Evolutionary conservation across 2,329 filamentous ascomycete genomes (phyloP), one percentile per base, ranked within the genome.

Genomic region (Cladophialophora psammophila): DNA sequence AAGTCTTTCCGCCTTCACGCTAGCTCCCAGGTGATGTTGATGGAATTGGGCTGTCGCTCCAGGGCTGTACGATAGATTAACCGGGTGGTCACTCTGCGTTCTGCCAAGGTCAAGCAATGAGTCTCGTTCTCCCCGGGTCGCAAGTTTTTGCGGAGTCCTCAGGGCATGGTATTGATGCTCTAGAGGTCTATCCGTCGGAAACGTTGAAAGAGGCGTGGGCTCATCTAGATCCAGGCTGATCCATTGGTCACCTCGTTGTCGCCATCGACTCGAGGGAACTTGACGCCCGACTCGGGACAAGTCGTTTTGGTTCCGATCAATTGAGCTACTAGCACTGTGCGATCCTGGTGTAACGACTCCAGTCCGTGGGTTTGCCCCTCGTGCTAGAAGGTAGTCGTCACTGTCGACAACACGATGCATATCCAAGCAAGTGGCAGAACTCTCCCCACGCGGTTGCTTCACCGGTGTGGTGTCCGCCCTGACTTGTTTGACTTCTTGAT

Each of bases 341-440:
- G 74, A 63, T 52, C 68, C 76, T 9, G 80, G 78, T 38, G 75
- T 80, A 5, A 79, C 72, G 6, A 81, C 75, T 5, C 77, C 77
- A 1, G 79, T 78, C 34, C 76, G 75, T 26, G 76, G 72, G 65
- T 77, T 80, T 10, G 74, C 74, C 34, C 75, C 77, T 58, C 76
- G 72, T 13, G 64, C 74, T 9, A 75, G 73, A 13, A 79, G 70
- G 63, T 74, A 76, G 53, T 80, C 78, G 40, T 78, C 78, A n/a
- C 69, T 71, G 45, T 74, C 74, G 13, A 73, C 71, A 35, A 65
- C 45, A 15, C 54, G 65, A 40, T 71, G 45, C 62, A 63, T 70
- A 15, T 70, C 58, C 18, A 53, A 60, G 26, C 32, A 60, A 18
- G 35, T 45, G 2, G 42, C 20, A 9, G 59, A 40, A n/a, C 26